These are phyloP conservation scores for Penicillium cinerascens DNA, from an alignment of 495 filamentous ascomycete genomes.

Conservation along the genomic window DNA sequence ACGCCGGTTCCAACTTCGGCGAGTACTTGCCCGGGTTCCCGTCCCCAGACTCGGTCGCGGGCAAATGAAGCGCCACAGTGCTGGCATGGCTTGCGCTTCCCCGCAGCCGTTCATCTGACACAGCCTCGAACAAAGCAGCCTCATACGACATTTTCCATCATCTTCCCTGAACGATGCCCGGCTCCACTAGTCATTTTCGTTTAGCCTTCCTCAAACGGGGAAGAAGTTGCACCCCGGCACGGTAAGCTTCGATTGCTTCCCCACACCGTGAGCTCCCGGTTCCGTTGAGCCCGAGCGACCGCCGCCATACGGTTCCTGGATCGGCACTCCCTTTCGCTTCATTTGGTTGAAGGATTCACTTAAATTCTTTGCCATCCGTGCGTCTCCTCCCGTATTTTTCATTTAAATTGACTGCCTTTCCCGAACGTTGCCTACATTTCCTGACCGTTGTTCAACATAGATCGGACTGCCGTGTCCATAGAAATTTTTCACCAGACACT, in stretches of 20 bases:
- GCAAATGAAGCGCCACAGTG: background rate
- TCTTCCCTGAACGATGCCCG: slow-evolving; percentile 2
- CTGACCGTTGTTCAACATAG: background rate
- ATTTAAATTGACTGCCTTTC: background rate
- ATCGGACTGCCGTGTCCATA: background rate
- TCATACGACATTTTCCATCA: slow-evolving; percentile 15
- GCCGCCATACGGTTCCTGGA: slow-evolving; percentile 16
- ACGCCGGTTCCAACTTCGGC: background rate
- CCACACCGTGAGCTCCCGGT: slow-evolving; percentile 16
- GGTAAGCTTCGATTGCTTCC: slow-evolving; percentile 14
- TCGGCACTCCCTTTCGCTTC: slow-evolving; percentile 9
- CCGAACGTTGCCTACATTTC: background rate
- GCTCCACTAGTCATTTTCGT: slow-evolving; percentile 3
- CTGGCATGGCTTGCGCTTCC: background rate
- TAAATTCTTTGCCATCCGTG: background rate
- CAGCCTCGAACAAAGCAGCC: slow-evolving; percentile 3
- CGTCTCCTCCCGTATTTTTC: background rate
- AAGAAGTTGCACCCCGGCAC: background rate
- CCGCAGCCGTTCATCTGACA: slow-evolving; percentile 8
- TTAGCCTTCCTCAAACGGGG: slow-evolving; percentile 4
- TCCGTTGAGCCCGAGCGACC: slow-evolving; percentile 6
- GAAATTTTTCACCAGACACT: background rate
- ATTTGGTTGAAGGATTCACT: background rate
- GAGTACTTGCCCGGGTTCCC: background rate
- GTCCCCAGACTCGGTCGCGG: background rate